Base-by-base conservation (phyloP, 257 asterid genomes). In the Euphrasia confusa region DNA sequence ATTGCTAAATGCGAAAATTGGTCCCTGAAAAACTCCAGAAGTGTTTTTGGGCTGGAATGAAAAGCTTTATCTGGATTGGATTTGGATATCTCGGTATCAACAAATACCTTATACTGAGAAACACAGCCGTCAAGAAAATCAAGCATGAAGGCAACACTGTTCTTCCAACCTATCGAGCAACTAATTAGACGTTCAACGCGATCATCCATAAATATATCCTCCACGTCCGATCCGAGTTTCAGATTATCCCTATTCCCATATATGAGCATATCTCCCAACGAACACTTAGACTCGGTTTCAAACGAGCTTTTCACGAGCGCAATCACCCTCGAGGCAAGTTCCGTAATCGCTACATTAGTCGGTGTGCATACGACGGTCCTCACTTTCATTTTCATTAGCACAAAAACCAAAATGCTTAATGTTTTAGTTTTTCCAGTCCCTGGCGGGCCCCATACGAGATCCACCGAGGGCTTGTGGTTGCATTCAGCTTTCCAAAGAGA, bases 371-470 rank as follows among this genome's bases (percentile, higher is more conserved):
- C 18, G 8, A 85, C 77, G 7, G 82, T 80, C 61, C 85, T 72
- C 9, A 63, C 69, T 1, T 70, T 73, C 83, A 74, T 73, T 65
- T 32, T 65, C 15, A 78, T 65, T 45, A 82, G 81, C 11, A 27
- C 13, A 55, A 73, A 60, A 7, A 85, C 65, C 72, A 85, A 27
- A 40, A 50, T 54, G 59, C 85, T 79, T 1, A 79, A 6, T 2
- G 80, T 80, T 35, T 60, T 72, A 0, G 87, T 84, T 63, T 84
- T 84, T 35, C 89, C 93, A 0, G 89, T 85, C 52, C 94, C 87
- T 0, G 89, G 89, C 13, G 94, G 85, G 4, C 94, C 94, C 87
- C 87, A 35, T 54, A 78, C 66, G 61, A 80, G 83, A 21, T 74
- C 77, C 13, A 83, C 79, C 0, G 72, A 64, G 45, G 79, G 12